phyloP scores from a whole-genome alignment of 2,329 filamentous ascomycete species.

The Pyricularia grisea region DNA sequence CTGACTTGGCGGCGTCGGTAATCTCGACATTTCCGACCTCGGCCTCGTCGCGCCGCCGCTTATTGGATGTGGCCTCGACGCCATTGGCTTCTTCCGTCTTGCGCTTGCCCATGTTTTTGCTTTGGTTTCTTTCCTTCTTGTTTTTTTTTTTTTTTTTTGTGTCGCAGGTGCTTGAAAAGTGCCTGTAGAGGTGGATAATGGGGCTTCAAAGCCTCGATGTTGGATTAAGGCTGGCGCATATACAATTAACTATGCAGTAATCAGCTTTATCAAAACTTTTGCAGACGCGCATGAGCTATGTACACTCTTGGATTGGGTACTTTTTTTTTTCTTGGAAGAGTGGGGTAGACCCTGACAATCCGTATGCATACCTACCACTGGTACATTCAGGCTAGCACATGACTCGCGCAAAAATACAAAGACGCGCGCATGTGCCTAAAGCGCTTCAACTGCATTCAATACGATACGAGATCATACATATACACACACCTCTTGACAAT shows the following conservation, averaged over 20 bases:
- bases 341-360: neutral
- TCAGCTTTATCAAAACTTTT: neutral
- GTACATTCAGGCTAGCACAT: neutral
- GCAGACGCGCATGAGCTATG: neutral
- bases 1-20: neutral
- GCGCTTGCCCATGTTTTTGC: neutral
- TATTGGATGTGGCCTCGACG: constrained; percentile 11
- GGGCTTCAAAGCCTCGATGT: neutral
- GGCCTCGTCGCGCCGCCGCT: constrained; percentile 16
- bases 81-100: neutral
- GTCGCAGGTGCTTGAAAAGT: neutral
- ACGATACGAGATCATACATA: neutral
- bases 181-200: neutral
- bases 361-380: neutral
- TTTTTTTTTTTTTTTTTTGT: neutral
- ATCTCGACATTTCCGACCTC: constrained; percentile 9
- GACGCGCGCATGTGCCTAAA: neutral
- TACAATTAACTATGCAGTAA: neutral
- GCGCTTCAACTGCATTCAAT: neutral
- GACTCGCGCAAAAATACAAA: neutral
- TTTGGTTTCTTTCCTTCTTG: neutral
- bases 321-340: neutral
- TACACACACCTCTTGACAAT: neutral
- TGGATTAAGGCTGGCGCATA: neutral
- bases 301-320: neutral